Base-by-base conservation (phyloP, 2,329 filamentous ascomycete genomes). In the Penicillium sp. region DNA sequence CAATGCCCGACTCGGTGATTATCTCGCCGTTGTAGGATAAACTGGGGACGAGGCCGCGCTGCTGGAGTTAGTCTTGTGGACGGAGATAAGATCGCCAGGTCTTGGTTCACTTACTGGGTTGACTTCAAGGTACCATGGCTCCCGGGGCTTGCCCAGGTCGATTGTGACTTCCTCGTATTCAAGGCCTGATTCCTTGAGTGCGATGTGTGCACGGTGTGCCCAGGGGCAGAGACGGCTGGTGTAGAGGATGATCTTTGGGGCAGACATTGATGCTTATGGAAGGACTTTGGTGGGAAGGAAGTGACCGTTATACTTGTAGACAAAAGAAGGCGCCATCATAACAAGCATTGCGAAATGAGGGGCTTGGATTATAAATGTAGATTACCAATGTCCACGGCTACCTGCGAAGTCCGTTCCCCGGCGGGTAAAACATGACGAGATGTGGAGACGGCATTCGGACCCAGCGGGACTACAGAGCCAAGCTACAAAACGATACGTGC, bases 151-250 rank as follows among this genome's bases (percentile, higher is more conserved):
- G 62, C 76, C 72, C 44, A 94, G 80, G 69, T 93, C 88, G 63
- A 95, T 89, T 54, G 85, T 83, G 56, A 89, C 85, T 61, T 91
- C 86, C 54, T 90, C 85, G 64, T 84, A 90, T 0, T 83, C 78
- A 29, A 92, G 67, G 10, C 80, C 79, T 11, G 89, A 81, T 67
- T 91, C 89, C 29, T 82, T 79, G 24, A 92, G 80, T 5, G 82
- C 82, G 55, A 91, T 90, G 64, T 92, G 87, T 1, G 85, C 88
- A 34, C 91, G 87, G 68, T 93, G 90, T 14, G 89, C 89, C 71
- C 83, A 91, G 21, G 88, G 88, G 70, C 88, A 92, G 47, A 62
- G 48, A 62, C 85, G 86, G 76, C 86, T 88, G 46, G 88, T 91
- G 75, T 91, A 91, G 40, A 90, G 77, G 31, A 77, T 86, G 70